phyloP scores from a whole-genome alignment of 75 land plant genomes.

The Azolla pinnata region DNA sequence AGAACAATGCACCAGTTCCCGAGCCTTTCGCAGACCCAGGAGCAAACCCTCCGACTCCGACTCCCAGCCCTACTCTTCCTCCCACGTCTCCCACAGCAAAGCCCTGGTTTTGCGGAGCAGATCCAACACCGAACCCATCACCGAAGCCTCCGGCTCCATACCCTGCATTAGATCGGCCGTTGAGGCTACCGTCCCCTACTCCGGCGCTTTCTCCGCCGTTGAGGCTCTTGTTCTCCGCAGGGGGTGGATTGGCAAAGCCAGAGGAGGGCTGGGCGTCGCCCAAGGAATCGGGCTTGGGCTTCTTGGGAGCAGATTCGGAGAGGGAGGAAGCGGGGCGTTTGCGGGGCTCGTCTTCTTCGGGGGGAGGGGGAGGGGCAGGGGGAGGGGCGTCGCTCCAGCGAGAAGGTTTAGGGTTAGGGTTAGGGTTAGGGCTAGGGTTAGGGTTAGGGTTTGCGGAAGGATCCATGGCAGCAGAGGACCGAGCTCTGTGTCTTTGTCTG shows the following conservation, averaged over 20 bases:
- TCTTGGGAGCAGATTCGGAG: neutral
- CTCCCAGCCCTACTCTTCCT: too few relatives aligned
- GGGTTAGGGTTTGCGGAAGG: too few relatives aligned
- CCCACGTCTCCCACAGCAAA: too few relatives aligned
- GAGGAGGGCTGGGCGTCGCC: neutral
- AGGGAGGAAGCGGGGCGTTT: neutral
- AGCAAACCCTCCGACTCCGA: constrained; percentile 4
- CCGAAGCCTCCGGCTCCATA: neutral
- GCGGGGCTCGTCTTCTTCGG: neutral
- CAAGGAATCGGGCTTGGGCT: neutral
- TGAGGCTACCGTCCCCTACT: neutral
- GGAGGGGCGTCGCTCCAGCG: constrained; percentile 5
- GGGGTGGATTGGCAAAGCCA: neutral
- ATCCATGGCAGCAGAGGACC: too few relatives aligned
- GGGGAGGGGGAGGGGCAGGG: neutral
- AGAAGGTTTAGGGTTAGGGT: constrained; percentile 1
- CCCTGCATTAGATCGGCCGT: neutral
- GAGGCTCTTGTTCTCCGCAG: neutral
- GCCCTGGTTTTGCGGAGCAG: too few relatives aligned
- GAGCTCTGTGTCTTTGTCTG: too few relatives aligned
- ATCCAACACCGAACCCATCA: too few relatives aligned
- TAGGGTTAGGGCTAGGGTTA: too few relatives aligned
- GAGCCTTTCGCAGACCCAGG: constrained; percentile 30
- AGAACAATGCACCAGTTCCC: constrained; percentile 75
- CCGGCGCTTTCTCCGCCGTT: neutral